Conservation (phyloP, 2,329 filamentous ascomycete species). For the Pseudocercospora cruenta region DNA sequence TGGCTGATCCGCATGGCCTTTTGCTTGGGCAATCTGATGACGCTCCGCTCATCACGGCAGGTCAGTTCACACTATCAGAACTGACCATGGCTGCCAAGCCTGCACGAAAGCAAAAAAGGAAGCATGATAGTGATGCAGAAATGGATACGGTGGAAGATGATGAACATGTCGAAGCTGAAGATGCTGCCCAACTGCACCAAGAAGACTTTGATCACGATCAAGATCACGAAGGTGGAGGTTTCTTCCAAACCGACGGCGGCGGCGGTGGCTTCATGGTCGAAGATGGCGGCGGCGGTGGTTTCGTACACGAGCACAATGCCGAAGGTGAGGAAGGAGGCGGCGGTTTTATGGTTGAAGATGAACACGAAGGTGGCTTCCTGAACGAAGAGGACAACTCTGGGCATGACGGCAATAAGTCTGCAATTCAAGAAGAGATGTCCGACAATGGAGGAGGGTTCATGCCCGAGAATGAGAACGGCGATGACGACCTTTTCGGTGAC, state of each 20-base stretch:
- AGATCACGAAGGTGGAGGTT: not conserved
- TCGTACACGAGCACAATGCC: conserved; percentile 32
- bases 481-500: conserved; percentile 12
- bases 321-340: conserved; percentile 36
- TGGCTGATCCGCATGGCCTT: conserved; percentile 24
- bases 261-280: conserved; percentile 17
- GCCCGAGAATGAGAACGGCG: conserved; percentile 12
- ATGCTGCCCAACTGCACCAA: conserved; percentile 13
- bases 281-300: conserved; percentile 41
- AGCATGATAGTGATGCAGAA: conserved; percentile 13
- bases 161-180: not conserved
- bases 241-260: conserved; percentile 24
- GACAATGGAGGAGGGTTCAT: conserved; percentile 29
- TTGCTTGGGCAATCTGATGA: conserved; percentile 19
- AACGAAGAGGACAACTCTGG: not conserved
- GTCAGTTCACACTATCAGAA: conserved; percentile 27
- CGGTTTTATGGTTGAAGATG: conserved; percentile 14
- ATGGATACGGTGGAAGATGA: not conserved
- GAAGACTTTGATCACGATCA: conserved; percentile 14
- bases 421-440: conserved; percentile 30
- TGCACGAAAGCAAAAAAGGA: conserved; percentile 4
- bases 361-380: not conserved
- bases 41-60: conserved; percentile 28
- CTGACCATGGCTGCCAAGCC: conserved; percentile 11
- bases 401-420: not conserved